Conservation (phyloP, 352 stramenopile species). For the Phytophthora citrophthora region DNA sequence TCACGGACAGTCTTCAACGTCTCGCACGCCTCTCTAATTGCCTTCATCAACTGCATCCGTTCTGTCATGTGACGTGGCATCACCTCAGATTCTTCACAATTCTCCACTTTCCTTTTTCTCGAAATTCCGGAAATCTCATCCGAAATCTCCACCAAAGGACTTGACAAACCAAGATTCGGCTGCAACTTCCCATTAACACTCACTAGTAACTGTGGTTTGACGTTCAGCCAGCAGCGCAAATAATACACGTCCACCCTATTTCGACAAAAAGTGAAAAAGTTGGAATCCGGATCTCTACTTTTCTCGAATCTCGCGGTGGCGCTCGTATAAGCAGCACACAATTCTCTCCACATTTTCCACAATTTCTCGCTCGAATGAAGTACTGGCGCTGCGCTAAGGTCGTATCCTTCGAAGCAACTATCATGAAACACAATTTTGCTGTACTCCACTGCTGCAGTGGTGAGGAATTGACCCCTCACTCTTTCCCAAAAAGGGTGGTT, state of each 20-base stretch:
- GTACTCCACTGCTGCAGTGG: not conserved
- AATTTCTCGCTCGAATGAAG: slow-evolving; percentile 1
- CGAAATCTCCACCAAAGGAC: not conserved
- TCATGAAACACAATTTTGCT: not conserved
- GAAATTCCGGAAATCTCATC: not conserved
- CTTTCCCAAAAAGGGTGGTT: slow-evolving; percentile 2
- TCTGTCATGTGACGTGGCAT: not conserved
- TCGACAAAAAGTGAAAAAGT: slow-evolving; percentile 11
- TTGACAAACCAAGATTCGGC: too few species aligned
- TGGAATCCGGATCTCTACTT: not conserved
- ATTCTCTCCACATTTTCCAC: slow-evolving; percentile 2
- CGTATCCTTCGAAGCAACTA: not conserved
- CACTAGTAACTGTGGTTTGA: slow-evolving; percentile 8
- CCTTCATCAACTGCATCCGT: not conserved
- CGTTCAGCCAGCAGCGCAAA: slow-evolving; percentile 10
- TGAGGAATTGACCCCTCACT: not conserved
- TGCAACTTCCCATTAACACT: slow-evolving; percentile 10
- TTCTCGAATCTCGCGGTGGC: not conserved
- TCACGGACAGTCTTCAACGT: not conserved
- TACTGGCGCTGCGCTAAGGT: not conserved
- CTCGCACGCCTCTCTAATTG: not conserved
- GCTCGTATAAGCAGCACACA: not conserved
- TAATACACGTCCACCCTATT: slow-evolving; percentile 15
- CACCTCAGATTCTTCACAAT: too few species aligned
- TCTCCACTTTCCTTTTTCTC: not conserved